phyloP scores from a whole-genome alignment of 2,329 filamentous ascomycete species.

The Colletotrichum zoysiae region DNA sequence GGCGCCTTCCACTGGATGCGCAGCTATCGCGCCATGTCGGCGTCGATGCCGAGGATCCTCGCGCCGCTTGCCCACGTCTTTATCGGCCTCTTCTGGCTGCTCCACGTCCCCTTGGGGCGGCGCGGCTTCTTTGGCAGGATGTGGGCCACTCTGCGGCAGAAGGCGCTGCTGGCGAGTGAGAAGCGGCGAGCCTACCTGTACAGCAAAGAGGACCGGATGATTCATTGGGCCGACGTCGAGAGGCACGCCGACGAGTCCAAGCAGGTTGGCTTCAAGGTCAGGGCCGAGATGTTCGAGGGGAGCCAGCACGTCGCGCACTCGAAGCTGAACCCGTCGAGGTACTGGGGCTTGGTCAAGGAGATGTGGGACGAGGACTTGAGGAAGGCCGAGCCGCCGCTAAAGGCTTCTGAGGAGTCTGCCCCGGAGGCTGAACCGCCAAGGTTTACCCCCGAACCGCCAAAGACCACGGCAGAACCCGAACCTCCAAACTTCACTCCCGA shows the following conservation, averaged over 20 bases:
- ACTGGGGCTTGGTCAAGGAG: constrained; percentile 63
- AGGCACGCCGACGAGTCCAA: constrained; percentile 59
- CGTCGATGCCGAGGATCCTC: constrained; percentile 50
- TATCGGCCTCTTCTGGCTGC: constrained; percentile 50
- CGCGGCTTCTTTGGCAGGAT: constrained; percentile 50
- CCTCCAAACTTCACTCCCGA: background rate
- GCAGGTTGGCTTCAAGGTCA: constrained; percentile 55
- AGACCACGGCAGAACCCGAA: background rate
- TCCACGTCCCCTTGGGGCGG: constrained; percentile 49
- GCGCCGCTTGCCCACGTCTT: constrained; percentile 53
- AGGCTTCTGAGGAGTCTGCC: background rate
- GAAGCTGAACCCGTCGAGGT: constrained; percentile 59
- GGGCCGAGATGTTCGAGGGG: constrained; percentile 59
- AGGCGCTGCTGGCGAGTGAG: constrained; percentile 52
- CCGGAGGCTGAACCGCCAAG: background rate
- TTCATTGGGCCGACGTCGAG: constrained; percentile 62
- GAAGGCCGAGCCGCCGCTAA: constrained; percentile 1
- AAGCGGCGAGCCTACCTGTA: constrained; percentile 65
- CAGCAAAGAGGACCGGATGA: constrained; percentile 60
- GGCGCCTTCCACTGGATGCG: constrained; percentile 57
- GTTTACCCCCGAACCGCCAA: background rate
- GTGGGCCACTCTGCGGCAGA: constrained; percentile 54
- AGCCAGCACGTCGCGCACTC: constrained; percentile 66
- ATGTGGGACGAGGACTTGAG: constrained; percentile 56
- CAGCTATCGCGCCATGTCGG: constrained; percentile 55